Evolutionary conservation across 2,329 filamentous ascomycete genomes (phyloP), one percentile per base, ranked within the genome.

Genomic region (Monilinia aucupariae): DNA sequence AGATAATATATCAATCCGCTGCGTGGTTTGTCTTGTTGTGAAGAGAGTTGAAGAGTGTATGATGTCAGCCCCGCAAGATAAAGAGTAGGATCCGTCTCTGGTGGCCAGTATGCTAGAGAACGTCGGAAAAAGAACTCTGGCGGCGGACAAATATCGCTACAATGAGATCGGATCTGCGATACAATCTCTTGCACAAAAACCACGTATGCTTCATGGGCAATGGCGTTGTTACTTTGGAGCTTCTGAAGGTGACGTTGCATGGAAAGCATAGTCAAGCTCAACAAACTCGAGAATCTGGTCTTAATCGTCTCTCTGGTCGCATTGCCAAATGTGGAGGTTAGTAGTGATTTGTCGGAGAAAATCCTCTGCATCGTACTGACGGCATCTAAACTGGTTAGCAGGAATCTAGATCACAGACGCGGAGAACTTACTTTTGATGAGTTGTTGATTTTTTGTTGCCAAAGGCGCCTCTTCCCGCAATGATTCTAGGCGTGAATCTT

Each of bases 1-100:
- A 74, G 66, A 61, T 72, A 74, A 59, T 71, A 66, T 49, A 72
- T 72, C 12, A 72, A 64, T 37, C 68, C 67, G 9, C 64, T 66
- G 12, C 67, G 62, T 45, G 65, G 64, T 39, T 64, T 69, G 54
- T 65, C 62, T 2, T 61, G 64, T 10, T 70, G 64, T 20, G 62
- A 61, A 43, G 49, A 49, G 10, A 73, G 65, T 15, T 69, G 66
- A 34, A 70, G 56, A 22, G 66, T 69, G 52, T 73, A 73, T 10
- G 70, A 67, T 25, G 68, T 64, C 9, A 73, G 62, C 12, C 70
- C 71, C 30, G 71, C 67, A n/a, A 65, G 66, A 47, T 68, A 71
- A 20, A 72, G 64, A 32, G 64, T 67, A 32, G 72, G 72, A 64
- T 73, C 72, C 4, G 60, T 64, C 27, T 71, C 65, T 39, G 67